Evolutionary conservation across 176 grass and related monocot species (phyloP), one percentile per base, ranked within the genome.

Genomic region (Bonia amplexicaulis): DNA sequence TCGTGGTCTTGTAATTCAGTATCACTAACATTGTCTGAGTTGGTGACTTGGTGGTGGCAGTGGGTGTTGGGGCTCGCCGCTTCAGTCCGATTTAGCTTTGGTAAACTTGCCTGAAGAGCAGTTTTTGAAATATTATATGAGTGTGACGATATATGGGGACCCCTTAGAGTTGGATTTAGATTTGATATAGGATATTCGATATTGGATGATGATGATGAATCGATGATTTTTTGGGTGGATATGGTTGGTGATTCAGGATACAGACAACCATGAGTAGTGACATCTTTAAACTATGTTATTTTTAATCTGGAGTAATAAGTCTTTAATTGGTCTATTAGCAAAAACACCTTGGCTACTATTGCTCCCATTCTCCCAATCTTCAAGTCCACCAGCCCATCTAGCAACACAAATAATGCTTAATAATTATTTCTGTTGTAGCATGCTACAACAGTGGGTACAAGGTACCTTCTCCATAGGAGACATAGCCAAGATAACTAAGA

Each of bases 121-220:
- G 6, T 65, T 73, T 44, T 16, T 88, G 47, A 73, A 25, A 25
- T 54, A 73, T 74, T 27, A 29, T 63, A 7, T 29, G 12, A 33
- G 16, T 4, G 33, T 65, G 20, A 79, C 62, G 40, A 73, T 73
- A 79, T 26, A 73, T 37, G 27, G 25, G 54, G 67, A 29, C 0
- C 35, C 67, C 39, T 51, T 12, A 39, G 61, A 82, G 54, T n/a
- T 75, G 29, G 39, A 40, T 79, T 23, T 84, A 68, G 59, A 80
- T 74, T 73, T 55, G 26, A 22, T 68, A 54, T 58, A 57, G 6
- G n/a, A 80, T 65, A 40, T 35, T 62, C 52, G 82, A 81, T 65
- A 40, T 45, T 62, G 62, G 82, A 81, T 85, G 44, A 67, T 76
- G 70, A 53, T 85, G 46, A 45, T 85, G 57, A 33, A 74, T 85